These are phyloP conservation scores for Silene conica DNA, from an alignment of 148 eudicot species.

Conservation along the genomic window DNA sequence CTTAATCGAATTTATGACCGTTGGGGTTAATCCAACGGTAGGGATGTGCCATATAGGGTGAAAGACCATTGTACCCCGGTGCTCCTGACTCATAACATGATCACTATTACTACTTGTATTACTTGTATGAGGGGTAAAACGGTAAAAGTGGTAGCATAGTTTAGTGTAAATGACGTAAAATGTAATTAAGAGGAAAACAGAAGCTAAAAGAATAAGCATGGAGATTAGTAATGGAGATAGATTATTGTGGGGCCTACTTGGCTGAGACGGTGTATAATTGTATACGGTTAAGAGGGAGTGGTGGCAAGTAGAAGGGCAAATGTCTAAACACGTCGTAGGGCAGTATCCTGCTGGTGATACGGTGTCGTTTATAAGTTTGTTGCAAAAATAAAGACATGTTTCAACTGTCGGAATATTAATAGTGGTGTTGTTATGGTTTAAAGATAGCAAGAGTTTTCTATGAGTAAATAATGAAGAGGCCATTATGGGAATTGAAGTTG, in stretches of 20 bases:
- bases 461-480: constrained; percentile 22
- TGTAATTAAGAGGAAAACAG: constrained; percentile 29
- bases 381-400: constrained; percentile 30
- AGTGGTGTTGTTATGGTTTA: neutral
- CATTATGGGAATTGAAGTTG: constrained; percentile 16
- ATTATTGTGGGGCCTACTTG: constrained; percentile 21
- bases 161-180: constrained; percentile 40
- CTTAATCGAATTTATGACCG: constrained; percentile 42
- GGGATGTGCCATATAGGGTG: constrained; percentile 65
- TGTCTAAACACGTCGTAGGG: constrained; percentile 21
- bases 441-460: constrained; percentile 20
- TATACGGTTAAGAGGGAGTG: constrained; percentile 15
- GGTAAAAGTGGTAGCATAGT: constrained; percentile 18
- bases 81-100: constrained; percentile 25
- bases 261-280: constrained; percentile 8
- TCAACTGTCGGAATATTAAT: constrained; percentile 20
- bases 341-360: constrained; percentile 14
- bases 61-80: constrained; percentile 35
- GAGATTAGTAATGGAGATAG: constrained; percentile 33
- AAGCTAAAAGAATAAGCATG: constrained; percentile 30
- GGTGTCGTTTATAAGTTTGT: neutral
- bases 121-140: neutral
- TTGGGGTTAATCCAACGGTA: constrained; percentile 54
- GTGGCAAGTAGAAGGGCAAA: constrained; percentile 22
- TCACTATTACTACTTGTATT: no score